Evolutionary conservation across 1,284 basidiomycete genomes (phyloP), one percentile per base, ranked within the genome.

Genomic region (Tranzscheliella williamsii): DNA sequence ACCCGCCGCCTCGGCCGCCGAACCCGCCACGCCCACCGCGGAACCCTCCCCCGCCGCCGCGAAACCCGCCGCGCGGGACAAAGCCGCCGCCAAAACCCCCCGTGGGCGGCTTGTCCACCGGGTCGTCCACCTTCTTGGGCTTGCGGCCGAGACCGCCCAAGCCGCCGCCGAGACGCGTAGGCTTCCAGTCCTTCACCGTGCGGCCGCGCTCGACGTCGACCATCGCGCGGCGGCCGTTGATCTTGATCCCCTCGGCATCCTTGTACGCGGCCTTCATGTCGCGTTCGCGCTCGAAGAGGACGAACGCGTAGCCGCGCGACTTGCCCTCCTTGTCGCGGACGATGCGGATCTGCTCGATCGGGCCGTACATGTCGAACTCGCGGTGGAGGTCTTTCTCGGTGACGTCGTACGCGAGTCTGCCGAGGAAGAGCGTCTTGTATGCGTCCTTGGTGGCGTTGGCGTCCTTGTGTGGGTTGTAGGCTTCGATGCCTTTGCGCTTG

Each of bases 231-330:
- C 95, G 92, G 71, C 91, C 91, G 83, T 91, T 88, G 69, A 99
- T 91, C 57, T 91, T 89, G 37, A 98, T 84, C 13, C 93, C 91
- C 73, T 98, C 94, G n/a, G 93, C 95, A 77, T 98, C 94, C 81
- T 97, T 98, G 84, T 97, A 99, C 9, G 94, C 95, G 56, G 92
- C 94, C 15, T 72, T 56, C 95, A 98, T 98, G 78, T 99, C 95
- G 54, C 92, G 86, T 81, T 98, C 95, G 21, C 93, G 85, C 78
- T 99, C 95, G 72, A 91, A 99, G 6, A 97, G 91, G 56, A 99
- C 84, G 79, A 99, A 99, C 15, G 94, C 95, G 79, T 97, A 98
- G 16, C 92, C 91, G 62, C 88, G 83, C 72, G 87, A 86, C 60
- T 91, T 88, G 38, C 85, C 86, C 70, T 91, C 88, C 24, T 43